These are phyloP conservation scores for Fusarium miscanthi DNA, from an alignment of 2,329 filamentous ascomycete genomes.

Conservation along the genomic window DNA sequence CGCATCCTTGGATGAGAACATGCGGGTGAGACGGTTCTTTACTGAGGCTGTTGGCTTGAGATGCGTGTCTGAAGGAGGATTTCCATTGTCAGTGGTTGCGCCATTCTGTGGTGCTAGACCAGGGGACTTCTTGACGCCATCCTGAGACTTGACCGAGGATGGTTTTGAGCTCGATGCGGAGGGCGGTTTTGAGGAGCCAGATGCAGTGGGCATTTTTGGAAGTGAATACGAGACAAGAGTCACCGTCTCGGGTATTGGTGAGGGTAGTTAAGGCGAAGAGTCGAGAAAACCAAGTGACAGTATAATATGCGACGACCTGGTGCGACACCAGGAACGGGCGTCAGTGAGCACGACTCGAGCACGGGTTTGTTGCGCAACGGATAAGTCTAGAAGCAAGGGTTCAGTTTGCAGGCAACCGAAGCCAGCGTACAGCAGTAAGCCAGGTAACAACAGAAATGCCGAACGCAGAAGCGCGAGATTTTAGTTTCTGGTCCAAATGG, in stretches of 20 bases:
- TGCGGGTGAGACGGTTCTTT: slow-evolving; percentile 72
- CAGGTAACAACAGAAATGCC: slow-evolving; percentile 29
- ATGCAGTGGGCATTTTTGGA: slow-evolving; percentile 50
- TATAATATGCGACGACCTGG: slow-evolving; percentile 24
- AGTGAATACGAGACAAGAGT: background rate
- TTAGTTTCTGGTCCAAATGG: slow-evolving; percentile 12
- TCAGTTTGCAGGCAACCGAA: slow-evolving; percentile 25
- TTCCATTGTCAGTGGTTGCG: slow-evolving; percentile 45
- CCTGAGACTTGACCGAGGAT: slow-evolving; percentile 62
- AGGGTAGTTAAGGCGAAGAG: slow-evolving; percentile 1
- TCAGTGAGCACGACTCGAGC: slow-evolving; percentile 35
- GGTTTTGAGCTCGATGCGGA: slow-evolving; percentile 61
- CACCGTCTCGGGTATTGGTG: slow-evolving; percentile 25
- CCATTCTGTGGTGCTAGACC: slow-evolving; percentile 55
- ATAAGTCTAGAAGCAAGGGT: slow-evolving; percentile 35
- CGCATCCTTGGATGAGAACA: slow-evolving; percentile 71
- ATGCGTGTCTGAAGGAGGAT: slow-evolving; percentile 30
- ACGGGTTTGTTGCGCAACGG: slow-evolving; percentile 37
- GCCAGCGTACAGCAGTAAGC: slow-evolving; percentile 36
- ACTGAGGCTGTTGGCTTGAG: slow-evolving; percentile 59
- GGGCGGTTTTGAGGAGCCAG: slow-evolving; percentile 50
- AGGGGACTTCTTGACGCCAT: slow-evolving; percentile 56
- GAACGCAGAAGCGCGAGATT: slow-evolving; percentile 14
- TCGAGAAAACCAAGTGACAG: slow-evolving; percentile 15
- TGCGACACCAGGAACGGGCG: slow-evolving; percentile 28